Percentiles rank a stretch among this genome's conserved stretches.
These are phyloP conservation scores for Schizosaccharomyces lindneri DNA, from an alignment of 805 yeast genomes.

Conservation along the genomic window DNA sequence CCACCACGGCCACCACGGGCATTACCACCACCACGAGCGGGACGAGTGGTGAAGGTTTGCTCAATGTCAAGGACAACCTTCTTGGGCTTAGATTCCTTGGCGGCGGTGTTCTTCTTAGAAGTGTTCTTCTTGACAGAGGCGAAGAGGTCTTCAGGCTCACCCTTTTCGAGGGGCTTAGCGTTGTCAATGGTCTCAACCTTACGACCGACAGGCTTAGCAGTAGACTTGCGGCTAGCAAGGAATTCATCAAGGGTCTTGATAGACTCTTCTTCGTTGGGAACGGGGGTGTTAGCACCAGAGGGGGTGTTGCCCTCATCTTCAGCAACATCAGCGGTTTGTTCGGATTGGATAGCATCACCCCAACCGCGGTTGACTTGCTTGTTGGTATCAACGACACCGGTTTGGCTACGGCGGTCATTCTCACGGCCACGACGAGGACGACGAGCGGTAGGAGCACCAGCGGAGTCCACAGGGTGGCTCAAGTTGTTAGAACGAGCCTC, in stretches of 20 bases:
- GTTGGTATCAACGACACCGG: not conserved
- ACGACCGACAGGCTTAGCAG: slow-evolving; percentile 1
- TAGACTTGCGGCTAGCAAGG: not conserved
- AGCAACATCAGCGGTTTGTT: not conserved
- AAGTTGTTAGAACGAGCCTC: not conserved
- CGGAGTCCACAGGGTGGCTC: not conserved
- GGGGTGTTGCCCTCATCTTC: not conserved
- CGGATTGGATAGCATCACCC: not conserved
- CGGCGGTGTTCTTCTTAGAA: not conserved
- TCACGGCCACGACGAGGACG: slow-evolving; percentile 3
- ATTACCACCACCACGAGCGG: not conserved
- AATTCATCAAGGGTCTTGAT: slow-evolving; percentile 1
- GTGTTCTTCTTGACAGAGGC: not conserved
- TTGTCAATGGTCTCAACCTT: not conserved
- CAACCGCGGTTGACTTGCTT: not conserved
- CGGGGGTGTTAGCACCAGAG: not conserved
- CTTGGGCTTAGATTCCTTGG: not conserved
- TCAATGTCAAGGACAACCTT: slow-evolving; percentile 1
- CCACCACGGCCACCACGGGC: not conserved
- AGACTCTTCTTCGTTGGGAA: not conserved
- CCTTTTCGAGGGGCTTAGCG: not conserved
- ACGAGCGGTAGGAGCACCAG: not conserved
- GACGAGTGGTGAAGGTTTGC: slow-evolving; percentile 1
- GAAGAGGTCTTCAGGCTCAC: not conserved
- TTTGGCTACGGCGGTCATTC: not conserved